Base-by-base conservation (phyloP, 2,329 filamentous ascomycete genomes). In the Ceratocystis huliohia region DNA sequence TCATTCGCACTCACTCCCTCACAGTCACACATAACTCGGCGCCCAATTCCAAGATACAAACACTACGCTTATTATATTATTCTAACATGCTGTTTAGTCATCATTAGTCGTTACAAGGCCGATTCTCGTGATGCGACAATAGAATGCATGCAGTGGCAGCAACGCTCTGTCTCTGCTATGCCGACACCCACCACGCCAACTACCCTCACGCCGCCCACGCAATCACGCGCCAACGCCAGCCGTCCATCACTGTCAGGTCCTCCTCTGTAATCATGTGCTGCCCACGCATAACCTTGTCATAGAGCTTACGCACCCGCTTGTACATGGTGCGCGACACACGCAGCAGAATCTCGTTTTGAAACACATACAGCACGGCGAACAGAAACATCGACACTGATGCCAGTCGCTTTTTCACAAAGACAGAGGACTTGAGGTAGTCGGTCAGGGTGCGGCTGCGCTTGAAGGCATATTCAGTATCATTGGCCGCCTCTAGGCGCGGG, bases 401-500 rank as follows among this genome's bases (percentile, higher is more conserved):
- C 30, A 83, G 72, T 25, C 66, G 50, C 15, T 78, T 78, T 15
- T 75, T 76, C 3, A 80, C 77, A 8, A 77, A 73, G 1, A 81
- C 72, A 5, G 77, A 75, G 59, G 75, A 73, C 65, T 79, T 75
- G 70, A 84, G 81, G 64, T 81, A 78, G 2, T 76, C 70, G 33
- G 84, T 73, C 3, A 84, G 76, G 1, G 76, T 75, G 72, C 78
- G 79, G 72, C 80, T 81, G 70, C 76, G 77, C 30, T 72, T 74
- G 71, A 83, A 84, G 37, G 82, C 82, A 70, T 84, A 81, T 74
- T 84, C 82, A 30, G 82, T 85, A 69, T 80, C 77, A 72, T 82
- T 84, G 68, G 63, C 66, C 17, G 63, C 64, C 7, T 63, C 57
- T 3, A 63, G 45, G 33, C 28, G 30, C 48, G 66, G 66, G 37